phyloP scores from a whole-genome alignment of 352 stramenopile genomes.

The Pythium pectinolyticum region DNA sequence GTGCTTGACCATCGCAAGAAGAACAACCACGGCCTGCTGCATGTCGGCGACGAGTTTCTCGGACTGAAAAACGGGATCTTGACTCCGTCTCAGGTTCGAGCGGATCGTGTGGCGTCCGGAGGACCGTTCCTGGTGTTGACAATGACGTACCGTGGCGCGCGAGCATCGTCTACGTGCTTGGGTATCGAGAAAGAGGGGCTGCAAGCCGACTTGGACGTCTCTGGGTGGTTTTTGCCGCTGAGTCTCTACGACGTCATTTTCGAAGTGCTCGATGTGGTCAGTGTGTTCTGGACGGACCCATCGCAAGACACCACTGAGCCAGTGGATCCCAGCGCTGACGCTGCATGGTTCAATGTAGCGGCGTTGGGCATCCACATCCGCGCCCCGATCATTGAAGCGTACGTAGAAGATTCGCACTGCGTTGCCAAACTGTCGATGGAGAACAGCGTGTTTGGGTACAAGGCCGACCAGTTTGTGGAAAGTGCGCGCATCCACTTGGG shows the following conservation, averaged over 20 bases:
- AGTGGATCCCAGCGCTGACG: background rate
- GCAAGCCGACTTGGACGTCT: conserved; percentile 64
- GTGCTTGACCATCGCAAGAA: conserved; percentile 69
- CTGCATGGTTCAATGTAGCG: conserved; percentile 63
- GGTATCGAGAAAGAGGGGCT: conserved; percentile 56
- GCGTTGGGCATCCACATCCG: conserved; percentile 74
- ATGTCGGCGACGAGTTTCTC: conserved; percentile 85
- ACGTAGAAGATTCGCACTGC: conserved; percentile 85
- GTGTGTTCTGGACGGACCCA: conserved; percentile 63
- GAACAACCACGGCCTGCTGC: conserved; percentile 71
- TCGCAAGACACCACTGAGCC: conserved; percentile 17
- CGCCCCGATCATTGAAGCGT: conserved; percentile 79
- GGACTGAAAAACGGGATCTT: conserved; percentile 75
- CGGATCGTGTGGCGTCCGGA: conserved; percentile 50
- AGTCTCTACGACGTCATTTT: conserved; percentile 70
- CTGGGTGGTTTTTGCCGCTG: conserved; percentile 77
- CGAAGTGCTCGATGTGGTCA: conserved; percentile 70
- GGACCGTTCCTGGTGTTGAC: conserved; percentile 59
- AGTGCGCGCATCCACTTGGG: conserved; percentile 70
- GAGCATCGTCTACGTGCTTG: conserved; percentile 42
- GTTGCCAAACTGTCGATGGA: conserved; percentile 86
- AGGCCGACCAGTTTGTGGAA: conserved; percentile 59
- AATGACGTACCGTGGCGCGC: conserved; percentile 63
- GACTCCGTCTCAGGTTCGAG: conserved; percentile 63
- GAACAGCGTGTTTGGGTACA: conserved; percentile 69